phyloP scores from a whole-genome alignment of 805 yeast species.

The Candida quercuum region DNA sequence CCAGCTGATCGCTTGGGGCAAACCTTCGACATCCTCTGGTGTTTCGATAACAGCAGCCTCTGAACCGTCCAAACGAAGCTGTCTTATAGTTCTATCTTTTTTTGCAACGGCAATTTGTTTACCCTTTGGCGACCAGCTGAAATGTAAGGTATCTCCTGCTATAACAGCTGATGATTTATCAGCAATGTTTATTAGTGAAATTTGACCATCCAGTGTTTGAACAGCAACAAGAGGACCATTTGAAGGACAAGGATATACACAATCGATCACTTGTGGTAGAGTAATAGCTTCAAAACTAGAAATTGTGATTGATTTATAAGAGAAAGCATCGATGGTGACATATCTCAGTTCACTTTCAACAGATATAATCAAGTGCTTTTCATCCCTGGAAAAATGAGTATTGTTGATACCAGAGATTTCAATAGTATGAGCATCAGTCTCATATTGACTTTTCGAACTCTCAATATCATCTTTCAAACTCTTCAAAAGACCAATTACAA shows the following conservation, averaged over 20 bases:
- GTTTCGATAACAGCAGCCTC: slow-evolving; percentile 4
- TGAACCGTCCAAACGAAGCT: slow-evolving; percentile 9
- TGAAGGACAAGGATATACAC: slow-evolving; percentile 20
- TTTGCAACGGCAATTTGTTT: slow-evolving; percentile 15
- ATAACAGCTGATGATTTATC: slow-evolving; percentile 1
- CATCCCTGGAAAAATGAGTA: slow-evolving; percentile 28
- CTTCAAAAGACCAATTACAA: slow-evolving; percentile 31
- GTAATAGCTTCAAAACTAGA: slow-evolving; percentile 10
- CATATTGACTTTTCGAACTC: slow-evolving; percentile 16
- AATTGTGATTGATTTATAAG: slow-evolving; percentile 1
- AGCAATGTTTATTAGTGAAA: slow-evolving; percentile 13
- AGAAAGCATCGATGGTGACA: slow-evolving; percentile 9
- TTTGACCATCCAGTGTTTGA: slow-evolving; percentile 9
- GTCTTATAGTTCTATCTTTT: slow-evolving; percentile 12
- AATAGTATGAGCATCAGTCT: slow-evolving; percentile 14
- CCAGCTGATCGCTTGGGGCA: slow-evolving; percentile 18
- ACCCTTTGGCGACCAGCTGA: slow-evolving; percentile 21
- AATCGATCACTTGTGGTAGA: slow-evolving; percentile 10
- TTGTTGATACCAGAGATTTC: slow-evolving; percentile 23
- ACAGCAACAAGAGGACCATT: slow-evolving; percentile 13
- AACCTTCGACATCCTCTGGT: slow-evolving; percentile 12
- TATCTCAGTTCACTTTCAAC: slow-evolving; percentile 18
- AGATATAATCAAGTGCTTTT: slow-evolving; percentile 26
- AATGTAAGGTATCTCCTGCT: slow-evolving; percentile 16
- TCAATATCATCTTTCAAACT: slow-evolving; percentile 26